Evolutionary conservation across 2,329 filamentous ascomycete species (phyloP).

Genomic region (Colletotrichum chrysophilum): DNA sequence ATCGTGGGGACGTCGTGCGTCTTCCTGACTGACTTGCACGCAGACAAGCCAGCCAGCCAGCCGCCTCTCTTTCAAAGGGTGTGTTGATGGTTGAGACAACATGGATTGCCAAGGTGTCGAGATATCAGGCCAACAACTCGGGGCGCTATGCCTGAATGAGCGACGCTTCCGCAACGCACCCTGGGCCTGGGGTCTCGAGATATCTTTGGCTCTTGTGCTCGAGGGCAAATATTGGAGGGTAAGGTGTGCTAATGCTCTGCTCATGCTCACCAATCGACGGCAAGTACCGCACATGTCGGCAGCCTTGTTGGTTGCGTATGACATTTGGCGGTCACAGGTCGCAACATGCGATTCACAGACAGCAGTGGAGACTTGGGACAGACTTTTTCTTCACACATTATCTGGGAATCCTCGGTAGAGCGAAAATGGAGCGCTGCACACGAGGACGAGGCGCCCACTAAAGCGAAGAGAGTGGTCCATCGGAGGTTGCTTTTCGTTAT

Average conservation of each 20-base stretch:
- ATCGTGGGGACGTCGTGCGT: not conserved
- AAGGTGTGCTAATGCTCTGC: not conserved
- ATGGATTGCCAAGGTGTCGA: not conserved
- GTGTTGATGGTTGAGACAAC: not conserved
- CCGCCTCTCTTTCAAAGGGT: not conserved
- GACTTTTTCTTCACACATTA: not conserved
- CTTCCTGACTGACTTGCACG: not conserved
- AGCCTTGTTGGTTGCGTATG: not conserved
- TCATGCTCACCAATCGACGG: not conserved
- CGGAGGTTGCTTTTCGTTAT: not conserved
- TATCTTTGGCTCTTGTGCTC: not conserved
- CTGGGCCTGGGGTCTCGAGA: not conserved
- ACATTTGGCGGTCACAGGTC: not conserved
- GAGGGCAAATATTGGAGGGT: not conserved
- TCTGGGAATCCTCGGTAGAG: not conserved
- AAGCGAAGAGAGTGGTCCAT: not conserved
- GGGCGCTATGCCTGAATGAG: constrained; percentile 6
- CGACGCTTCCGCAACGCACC: not conserved
- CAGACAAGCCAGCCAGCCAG: not conserved
- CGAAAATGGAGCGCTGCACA: not conserved
- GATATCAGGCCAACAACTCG: not conserved
- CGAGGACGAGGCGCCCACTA: not conserved
- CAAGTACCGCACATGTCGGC: not conserved
- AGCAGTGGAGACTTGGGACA: not conserved
- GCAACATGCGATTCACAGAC: not conserved